These are phyloP conservation scores for Ustilago esculenta DNA, from an alignment of 1,284 basidiomycete genomes.

Conservation along the genomic window DNA sequence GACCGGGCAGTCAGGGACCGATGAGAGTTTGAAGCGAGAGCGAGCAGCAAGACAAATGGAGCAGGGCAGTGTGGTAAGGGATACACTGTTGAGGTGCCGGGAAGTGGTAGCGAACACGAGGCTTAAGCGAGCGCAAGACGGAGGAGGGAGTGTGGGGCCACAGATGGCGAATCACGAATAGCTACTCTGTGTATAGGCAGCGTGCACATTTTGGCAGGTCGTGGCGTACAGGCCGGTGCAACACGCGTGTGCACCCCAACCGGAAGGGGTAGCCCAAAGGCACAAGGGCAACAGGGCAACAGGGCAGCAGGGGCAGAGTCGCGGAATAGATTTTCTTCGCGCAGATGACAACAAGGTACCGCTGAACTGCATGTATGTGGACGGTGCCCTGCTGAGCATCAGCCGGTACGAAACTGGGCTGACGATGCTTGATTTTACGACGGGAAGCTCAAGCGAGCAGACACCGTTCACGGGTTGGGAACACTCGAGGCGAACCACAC, in stretches of 20 bases:
- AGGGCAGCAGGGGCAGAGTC: constrained; percentile 1
- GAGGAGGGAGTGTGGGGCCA: constrained; percentile 18
- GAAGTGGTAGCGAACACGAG: constrained; percentile 2
- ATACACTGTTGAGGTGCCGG: constrained; percentile 20
- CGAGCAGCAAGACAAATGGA: background rate
- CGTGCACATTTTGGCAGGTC: constrained; percentile 32
- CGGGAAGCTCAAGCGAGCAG: too few species aligned
- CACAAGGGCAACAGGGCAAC: constrained; percentile 6
- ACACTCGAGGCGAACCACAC: too few species aligned
- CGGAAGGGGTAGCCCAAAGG: background rate
- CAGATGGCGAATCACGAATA: constrained; percentile 39
- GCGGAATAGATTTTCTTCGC: background rate
- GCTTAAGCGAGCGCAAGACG: constrained; percentile 25
- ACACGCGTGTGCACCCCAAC: constrained; percentile 8
- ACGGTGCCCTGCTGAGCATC: too few species aligned
- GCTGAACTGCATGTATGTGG: background rate
- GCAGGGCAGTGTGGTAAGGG: background rate
- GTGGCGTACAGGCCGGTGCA: background rate
- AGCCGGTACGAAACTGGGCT: constrained; percentile 14
- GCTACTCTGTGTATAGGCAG: background rate
- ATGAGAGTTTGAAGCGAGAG: constrained; percentile 7
- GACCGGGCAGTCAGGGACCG: constrained; percentile 7
- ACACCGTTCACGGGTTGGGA: too few species aligned
- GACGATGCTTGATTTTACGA: too few species aligned
- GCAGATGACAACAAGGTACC: constrained; percentile 19